Evolutionary conservation across 2,329 filamentous ascomycete genomes (phyloP), one percentile per base, ranked within the genome.

Genomic region (Cladobotryum protrusum): DNA sequence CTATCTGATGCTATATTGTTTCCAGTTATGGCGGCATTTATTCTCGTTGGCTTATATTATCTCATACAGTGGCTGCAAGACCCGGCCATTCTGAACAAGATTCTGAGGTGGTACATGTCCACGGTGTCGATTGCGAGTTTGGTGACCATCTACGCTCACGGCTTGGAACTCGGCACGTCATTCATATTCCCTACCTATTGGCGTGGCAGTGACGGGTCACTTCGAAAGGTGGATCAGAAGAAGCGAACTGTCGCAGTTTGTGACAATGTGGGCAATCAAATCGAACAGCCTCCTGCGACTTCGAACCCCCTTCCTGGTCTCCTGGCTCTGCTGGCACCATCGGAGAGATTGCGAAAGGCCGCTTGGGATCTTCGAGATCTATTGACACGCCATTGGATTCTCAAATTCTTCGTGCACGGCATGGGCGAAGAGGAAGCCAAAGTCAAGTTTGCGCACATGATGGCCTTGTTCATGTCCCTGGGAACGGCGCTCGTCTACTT

Each of bases 41-140:
- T 85, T 1, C 79, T 97, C 8, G 77, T 83, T 39, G 82, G 82
- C 5, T 75, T 97, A 12, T 97, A 97, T 72, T 85, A 91, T 59
- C 74, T 96, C 52, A 89, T 97, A 63, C 89, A 95, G 65, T 93
- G 86, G 79, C 79, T 96, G 49, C 76, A 92, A 56, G 88, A 96
- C 61, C 85, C 90, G 1, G 76, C 83, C 11, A 72, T 95, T 18
- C 70, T 97, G 60, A 96, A 92, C 72, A 87, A 85, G 67, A 79
- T 95, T 36, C 72, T 97, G 18, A 85, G 87, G 36, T 82, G 79
- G 61, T 96, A 97, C 72, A 91, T 96, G 69, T 87, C 87, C 3
- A 67, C 81, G 51, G 82, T 92, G 63, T 89, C 88, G 0, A 68
- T 95, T n/a, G 84, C 87, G 54, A 89, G 88, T 53, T 76, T 93